These are phyloP conservation scores for Microthyrium microscopicum DNA, from an alignment of 2,329 filamentous ascomycete species.

Conservation along the genomic window DNA sequence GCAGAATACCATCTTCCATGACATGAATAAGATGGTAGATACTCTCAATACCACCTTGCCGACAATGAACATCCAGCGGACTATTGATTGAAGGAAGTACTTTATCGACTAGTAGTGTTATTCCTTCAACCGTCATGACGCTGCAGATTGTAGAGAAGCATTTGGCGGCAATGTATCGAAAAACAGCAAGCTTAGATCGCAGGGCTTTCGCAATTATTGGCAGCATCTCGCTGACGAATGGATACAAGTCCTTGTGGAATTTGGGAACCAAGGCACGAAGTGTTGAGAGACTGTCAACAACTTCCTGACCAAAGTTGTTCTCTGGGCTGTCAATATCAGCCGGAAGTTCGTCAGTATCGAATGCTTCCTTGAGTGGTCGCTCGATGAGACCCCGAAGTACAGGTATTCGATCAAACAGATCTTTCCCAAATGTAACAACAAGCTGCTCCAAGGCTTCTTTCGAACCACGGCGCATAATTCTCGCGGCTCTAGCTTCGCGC, in stretches of 20 bases:
- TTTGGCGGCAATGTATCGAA: slow-evolving; percentile 92
- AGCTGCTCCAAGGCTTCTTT: slow-evolving; percentile 89
- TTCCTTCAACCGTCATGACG: slow-evolving; percentile 83
- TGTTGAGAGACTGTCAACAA: slow-evolving; percentile 86
- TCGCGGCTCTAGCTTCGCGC: slow-evolving; percentile 70
- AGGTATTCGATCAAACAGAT: slow-evolving; percentile 68
- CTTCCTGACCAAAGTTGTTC: slow-evolving; percentile 87
- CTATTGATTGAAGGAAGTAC: slow-evolving; percentile 88
- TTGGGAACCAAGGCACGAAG: slow-evolving; percentile 89
- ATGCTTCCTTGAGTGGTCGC: slow-evolving; percentile 57
- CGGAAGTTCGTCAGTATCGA: slow-evolving; percentile 51
- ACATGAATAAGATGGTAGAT: slow-evolving; percentile 96
- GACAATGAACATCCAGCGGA: slow-evolving; percentile 68
- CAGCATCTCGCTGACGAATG: slow-evolving; percentile 68
- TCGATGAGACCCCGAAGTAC: slow-evolving; percentile 71
- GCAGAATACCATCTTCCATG: slow-evolving; percentile 91
- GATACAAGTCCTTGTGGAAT: slow-evolving; percentile 55
- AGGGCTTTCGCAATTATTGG: slow-evolving; percentile 76
- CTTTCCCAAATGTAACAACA: slow-evolving; percentile 58
- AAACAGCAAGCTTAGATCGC: slow-evolving; percentile 75
- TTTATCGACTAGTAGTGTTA: slow-evolving; percentile 88
- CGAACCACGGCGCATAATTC: slow-evolving; percentile 79
- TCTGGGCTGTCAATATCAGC: slow-evolving; percentile 55
- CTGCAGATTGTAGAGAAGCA: slow-evolving; percentile 96
- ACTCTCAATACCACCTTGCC: slow-evolving; percentile 86